Base-by-base conservation (phyloP, 2,329 filamentous ascomycete genomes). In the Scedosporium dehoogii region DNA sequence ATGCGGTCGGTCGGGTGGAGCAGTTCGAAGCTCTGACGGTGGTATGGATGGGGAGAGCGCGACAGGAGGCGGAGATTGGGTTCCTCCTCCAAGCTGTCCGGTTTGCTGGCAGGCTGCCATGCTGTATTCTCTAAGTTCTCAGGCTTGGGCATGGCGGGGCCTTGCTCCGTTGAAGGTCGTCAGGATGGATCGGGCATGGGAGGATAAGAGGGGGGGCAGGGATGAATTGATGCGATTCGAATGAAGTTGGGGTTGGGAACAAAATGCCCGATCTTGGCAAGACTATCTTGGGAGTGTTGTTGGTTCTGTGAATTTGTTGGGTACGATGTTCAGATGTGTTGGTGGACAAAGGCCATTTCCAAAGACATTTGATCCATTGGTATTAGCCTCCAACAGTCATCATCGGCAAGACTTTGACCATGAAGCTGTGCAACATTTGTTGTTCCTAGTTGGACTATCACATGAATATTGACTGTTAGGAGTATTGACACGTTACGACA, bases 11-110 rank as follows among this genome's bases (percentile, higher is more conserved):
- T 76, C 58, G 81, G 73, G 63, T 85, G 78, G 23, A 79, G 79
- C 12, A 85, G 75, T 68, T 86, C 83, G 66, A 74, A 77, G 64
- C 76, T 79, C 63, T 82, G 83, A 68, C 81, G 84, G 69, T 85
- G 83, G 68, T 89, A 89, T 1, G 87, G 87, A 71, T 89, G 85
- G 57, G 87, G 86, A 53, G 86, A 86, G 67, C 87, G 83, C 61
- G 80, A 82, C 65, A 82, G 77, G 57, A 76, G 72, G 69, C 81
- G 78, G 68, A 85, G 68, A 59, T 65, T 68, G 58, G 75, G 73
- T 58, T 73, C 70, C 63, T 77, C 73, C 25, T 74, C 71, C 66
- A 71, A 68, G 68, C 69, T 65, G 65, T 42, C 58, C 21, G 41
- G 33, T 10, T 7, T 27, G 33, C 18, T 27, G 51, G 51, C 51